Evolutionary conservation across 805 yeast genomes (phyloP).

Genomic region (Candida easanensis): DNA sequence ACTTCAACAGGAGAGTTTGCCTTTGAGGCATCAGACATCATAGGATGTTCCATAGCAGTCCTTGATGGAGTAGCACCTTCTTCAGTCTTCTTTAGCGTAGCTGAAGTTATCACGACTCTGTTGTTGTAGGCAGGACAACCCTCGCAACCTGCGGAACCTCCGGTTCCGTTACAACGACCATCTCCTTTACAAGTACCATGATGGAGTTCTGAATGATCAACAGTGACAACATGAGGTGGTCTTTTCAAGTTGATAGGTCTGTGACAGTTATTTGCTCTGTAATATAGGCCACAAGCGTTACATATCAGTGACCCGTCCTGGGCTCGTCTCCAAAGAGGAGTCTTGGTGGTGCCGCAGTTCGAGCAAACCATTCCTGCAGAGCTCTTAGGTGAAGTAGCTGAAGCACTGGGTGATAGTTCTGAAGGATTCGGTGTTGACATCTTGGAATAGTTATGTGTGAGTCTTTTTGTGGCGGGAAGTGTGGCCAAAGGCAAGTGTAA

Average conservation of each 20-base stretch:
- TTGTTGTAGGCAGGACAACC: constrained; percentile 86
- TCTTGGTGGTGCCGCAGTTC: constrained; percentile 83
- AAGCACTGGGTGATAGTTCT: neutral
- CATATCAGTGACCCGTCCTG: constrained; percentile 88
- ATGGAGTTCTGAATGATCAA: constrained; percentile 40
- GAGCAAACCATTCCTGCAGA: constrained; percentile 48
- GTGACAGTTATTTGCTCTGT: constrained; percentile 87
- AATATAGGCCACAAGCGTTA: constrained; percentile 91
- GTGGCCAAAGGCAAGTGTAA: neutral
- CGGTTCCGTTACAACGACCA: constrained; percentile 81
- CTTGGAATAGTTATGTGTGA: neutral
- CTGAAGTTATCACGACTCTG: constrained; percentile 42
- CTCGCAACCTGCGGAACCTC: constrained; percentile 75
- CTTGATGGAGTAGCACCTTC: neutral
- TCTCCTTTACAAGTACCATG: constrained; percentile 29
- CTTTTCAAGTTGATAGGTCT: constrained; percentile 82
- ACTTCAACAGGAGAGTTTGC: constrained; percentile 11
- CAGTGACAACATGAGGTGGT: constrained; percentile 77
- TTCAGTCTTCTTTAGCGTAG: constrained; percentile 11
- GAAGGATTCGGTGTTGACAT: constrained; percentile 1
- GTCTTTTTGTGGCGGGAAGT: neutral
- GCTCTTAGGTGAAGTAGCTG: constrained; percentile 2
- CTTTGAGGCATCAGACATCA: neutral
- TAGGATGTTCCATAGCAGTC: constrained; percentile 1
- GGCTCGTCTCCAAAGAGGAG: constrained; percentile 92